Conservation (phyloP, 305 asterid species). For the Fraxinus ornus region DNA sequence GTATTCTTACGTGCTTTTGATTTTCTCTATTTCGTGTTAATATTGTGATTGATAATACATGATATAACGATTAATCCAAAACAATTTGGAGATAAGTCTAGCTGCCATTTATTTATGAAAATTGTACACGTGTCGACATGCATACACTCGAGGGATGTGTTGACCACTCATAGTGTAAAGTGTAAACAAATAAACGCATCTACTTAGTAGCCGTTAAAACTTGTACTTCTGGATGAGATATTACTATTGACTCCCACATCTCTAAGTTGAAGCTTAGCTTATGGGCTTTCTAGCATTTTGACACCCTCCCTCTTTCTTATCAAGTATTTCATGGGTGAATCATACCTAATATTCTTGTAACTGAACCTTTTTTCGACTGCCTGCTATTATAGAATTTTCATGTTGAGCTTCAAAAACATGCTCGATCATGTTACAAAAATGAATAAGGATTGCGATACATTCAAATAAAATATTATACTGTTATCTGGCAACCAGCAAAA, state of each 20-base stretch:
- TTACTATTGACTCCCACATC: neutral
- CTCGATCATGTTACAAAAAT: neutral
- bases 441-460: neutral
- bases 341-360: neutral
- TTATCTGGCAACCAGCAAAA: conserved; percentile 12
- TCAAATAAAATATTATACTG: neutral
- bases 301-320: neutral
- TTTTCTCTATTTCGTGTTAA: neutral
- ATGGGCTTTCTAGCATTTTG: neutral
- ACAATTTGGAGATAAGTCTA: neutral
- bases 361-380: neutral
- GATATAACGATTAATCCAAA: neutral
- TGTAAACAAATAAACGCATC: neutral
- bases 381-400: neutral
- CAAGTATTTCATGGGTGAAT: neutral
- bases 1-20: neutral
- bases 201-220: neutral
- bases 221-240: neutral
- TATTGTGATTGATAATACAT: neutral
- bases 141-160: neutral
- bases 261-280: neutral
- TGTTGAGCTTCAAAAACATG: neutral
- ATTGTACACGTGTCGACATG: neutral
- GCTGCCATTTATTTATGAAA: neutral
- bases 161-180: neutral